Percentiles rank a stretch among this genome's conserved stretches.
These are phyloP conservation scores for Aspergillus eucalypticola DNA, from an alignment of 2,329 filamentous ascomycete genomes.

Conservation along the genomic window DNA sequence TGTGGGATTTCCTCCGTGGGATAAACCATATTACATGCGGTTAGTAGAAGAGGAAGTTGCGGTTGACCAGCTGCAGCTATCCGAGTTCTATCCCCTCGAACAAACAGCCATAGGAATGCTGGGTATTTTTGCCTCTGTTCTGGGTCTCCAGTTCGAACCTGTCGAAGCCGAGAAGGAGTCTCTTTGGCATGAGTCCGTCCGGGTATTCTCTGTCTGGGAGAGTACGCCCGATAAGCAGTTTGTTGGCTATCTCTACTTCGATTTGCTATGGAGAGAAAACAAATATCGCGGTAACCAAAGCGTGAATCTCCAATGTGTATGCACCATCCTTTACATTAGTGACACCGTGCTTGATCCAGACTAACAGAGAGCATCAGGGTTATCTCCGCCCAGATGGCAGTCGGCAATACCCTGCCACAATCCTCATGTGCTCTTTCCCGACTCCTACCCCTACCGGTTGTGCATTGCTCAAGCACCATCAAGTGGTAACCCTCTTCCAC, in stretches of 20 bases:
- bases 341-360: rapidly evolving
- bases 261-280: background rate
- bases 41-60: background rate
- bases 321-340: background rate
- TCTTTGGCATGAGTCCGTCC: background rate
- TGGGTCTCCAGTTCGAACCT: background rate
- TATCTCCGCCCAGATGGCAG: background rate
- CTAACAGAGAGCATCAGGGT: background rate
- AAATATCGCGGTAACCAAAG: background rate
- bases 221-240: too few species aligned
- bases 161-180: background rate
- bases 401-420: background rate
- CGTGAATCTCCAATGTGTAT: background rate
- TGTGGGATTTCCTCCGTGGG: background rate
- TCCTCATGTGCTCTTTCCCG: background rate
- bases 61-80: background rate
- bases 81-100: background rate
- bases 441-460: background rate
- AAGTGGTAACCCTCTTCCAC: background rate
- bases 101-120: background rate
- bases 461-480: background rate
- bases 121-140: background rate
- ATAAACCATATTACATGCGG: background rate
- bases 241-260: background rate
- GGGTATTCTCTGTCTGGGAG: background rate